These are phyloP conservation scores for Hevea brasiliensis DNA, from an alignment of 345 rosid genomes.

Conservation along the genomic window DNA sequence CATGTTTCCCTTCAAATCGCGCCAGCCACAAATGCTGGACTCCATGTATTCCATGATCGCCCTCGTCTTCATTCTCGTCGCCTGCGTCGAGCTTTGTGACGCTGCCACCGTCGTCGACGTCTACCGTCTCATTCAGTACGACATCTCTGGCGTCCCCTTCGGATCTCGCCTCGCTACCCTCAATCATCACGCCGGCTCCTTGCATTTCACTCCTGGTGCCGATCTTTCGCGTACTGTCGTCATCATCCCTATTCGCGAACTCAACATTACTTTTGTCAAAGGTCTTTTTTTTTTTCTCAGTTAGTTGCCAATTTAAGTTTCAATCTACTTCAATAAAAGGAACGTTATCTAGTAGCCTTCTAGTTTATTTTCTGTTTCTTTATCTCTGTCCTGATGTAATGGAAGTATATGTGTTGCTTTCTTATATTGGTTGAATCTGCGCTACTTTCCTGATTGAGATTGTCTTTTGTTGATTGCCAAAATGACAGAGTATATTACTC, in stretches of 20 bases:
- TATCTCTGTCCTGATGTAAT: neutral
- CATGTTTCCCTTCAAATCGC: constrained; percentile 39
- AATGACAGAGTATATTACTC: constrained; percentile 66
- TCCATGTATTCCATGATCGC: constrained; percentile 72
- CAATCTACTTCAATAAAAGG: too few species aligned
- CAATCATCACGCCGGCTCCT: constrained; percentile 88
- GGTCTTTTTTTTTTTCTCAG: constrained; percentile 38
- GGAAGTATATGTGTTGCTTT: neutral
- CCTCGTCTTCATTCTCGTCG: constrained; percentile 66
- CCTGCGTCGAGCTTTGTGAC: constrained; percentile 90
- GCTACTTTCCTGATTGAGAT: neutral
- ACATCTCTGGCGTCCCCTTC: constrained; percentile 81
- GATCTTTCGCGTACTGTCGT: constrained; percentile 92
- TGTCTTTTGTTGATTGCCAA: neutral
- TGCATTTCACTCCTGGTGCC: constrained; percentile 66
- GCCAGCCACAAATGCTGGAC: constrained; percentile 47
- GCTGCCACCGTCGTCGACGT: constrained; percentile 97
- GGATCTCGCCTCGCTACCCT: constrained; percentile 91
- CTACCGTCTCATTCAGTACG: constrained; percentile 94
- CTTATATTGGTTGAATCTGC: too few species aligned
- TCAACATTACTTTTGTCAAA: constrained; percentile 60
- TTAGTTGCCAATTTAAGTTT: neutral
- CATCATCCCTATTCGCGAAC: constrained; percentile 73
- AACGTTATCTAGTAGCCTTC: neutral
- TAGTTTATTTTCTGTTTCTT: too few species aligned